Percentiles rank a stretch among this genome's conserved stretches.
phyloP scores from a whole-genome alignment of 2,329 filamentous ascomycete genomes.

The Aspergillus pseudonomiae region DNA sequence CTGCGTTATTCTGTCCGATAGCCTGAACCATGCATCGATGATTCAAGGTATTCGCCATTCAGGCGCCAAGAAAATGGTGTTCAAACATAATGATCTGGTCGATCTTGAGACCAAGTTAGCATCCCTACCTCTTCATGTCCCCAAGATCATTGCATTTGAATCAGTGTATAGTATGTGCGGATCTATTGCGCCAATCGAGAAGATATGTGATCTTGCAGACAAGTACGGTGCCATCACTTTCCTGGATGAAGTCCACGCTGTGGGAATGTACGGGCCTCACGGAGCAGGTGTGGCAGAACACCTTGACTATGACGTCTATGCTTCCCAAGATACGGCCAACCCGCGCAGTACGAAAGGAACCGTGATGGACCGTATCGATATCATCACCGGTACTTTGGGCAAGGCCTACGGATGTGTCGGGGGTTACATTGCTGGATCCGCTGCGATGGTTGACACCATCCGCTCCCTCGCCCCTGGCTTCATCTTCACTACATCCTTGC shows the following conservation, averaged over 20 bases:
- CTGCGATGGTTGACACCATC: slow-evolving; percentile 85
- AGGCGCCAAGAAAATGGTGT: slow-evolving; percentile 94
- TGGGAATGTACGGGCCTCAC: slow-evolving; percentile 97
- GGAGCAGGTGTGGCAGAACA: slow-evolving; percentile 97
- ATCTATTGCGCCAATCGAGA: slow-evolving; percentile 91
- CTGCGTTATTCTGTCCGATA: slow-evolving; percentile 97
- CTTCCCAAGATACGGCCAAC: slow-evolving; percentile 64
- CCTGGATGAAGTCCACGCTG: slow-evolving; percentile 96
- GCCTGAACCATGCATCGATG: slow-evolving; percentile 97
- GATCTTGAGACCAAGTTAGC: slow-evolving; percentile 93
- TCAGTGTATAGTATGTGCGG: slow-evolving; percentile 99
- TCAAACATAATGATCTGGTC: slow-evolving; percentile 96
- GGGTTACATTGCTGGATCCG: slow-evolving; percentile 91
- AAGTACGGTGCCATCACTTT: slow-evolving; percentile 98
- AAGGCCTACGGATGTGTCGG: slow-evolving; percentile 98
- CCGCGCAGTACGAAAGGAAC: slow-evolving; percentile 63
- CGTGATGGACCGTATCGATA: slow-evolving; percentile 93
- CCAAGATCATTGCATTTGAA: slow-evolving; percentile 98
- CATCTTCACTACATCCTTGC: slow-evolving; percentile 97
- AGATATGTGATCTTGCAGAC: slow-evolving; percentile 93
- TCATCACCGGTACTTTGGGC: slow-evolving; percentile 94
- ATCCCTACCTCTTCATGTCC: slow-evolving; percentile 77
- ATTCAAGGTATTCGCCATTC: slow-evolving; percentile 98
- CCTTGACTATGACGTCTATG: slow-evolving; percentile 87
- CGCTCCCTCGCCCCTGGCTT: slow-evolving; percentile 95